A percentile compares a stretch with the other conserved stretches of the same genome.
phyloP scores from a whole-genome alignment of 768 basidiomycete genomes.

The Suillus bovinus region DNA sequence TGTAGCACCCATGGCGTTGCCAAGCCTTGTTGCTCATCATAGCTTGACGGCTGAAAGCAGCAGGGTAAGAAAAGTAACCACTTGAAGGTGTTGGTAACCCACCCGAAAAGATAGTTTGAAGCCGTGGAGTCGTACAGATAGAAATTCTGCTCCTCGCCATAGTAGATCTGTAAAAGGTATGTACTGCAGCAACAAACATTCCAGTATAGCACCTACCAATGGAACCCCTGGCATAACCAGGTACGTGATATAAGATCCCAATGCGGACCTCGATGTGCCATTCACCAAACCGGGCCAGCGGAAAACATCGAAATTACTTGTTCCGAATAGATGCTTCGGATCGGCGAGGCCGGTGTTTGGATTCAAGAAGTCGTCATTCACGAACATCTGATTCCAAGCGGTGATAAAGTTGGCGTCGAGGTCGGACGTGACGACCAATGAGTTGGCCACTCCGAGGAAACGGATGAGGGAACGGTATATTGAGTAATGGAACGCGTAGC shows the following conservation, averaged over 20 bases:
- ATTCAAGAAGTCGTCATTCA: conserved; percentile 86
- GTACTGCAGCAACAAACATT: neutral
- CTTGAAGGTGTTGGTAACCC: conserved; percentile 23
- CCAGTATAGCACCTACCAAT: conserved; percentile 42
- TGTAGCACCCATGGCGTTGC: conserved; percentile 93
- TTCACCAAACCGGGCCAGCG: conserved; percentile 90
- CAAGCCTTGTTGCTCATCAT: conserved; percentile 86
- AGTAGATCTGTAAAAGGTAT: conserved; percentile 56
- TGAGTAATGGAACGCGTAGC: conserved; percentile 91
- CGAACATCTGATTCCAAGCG: conserved; percentile 91
- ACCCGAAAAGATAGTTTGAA: conserved; percentile 90
- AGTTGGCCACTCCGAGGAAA: conserved; percentile 95
- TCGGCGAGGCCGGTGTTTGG: conserved; percentile 56
- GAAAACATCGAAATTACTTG: conserved; percentile 94
- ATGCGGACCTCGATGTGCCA: conserved; percentile 72
- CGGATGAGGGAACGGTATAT: conserved; percentile 84
- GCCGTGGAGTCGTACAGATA: conserved; percentile 87
- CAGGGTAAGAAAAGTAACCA: conserved; percentile 2
- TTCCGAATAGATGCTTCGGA: conserved; percentile 87
- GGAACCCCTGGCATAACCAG: conserved; percentile 88
- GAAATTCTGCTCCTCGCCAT: conserved; percentile 92
- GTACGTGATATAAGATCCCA: conserved; percentile 77
- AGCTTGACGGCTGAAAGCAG: conserved; percentile 72
- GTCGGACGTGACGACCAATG: conserved; percentile 88
- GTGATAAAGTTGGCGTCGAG: conserved; percentile 79